Evolutionary conservation across 192 early-diverging fungal genomes (phyloP), one percentile per base, ranked within the genome.

Genomic region (Podila epigama): DNA sequence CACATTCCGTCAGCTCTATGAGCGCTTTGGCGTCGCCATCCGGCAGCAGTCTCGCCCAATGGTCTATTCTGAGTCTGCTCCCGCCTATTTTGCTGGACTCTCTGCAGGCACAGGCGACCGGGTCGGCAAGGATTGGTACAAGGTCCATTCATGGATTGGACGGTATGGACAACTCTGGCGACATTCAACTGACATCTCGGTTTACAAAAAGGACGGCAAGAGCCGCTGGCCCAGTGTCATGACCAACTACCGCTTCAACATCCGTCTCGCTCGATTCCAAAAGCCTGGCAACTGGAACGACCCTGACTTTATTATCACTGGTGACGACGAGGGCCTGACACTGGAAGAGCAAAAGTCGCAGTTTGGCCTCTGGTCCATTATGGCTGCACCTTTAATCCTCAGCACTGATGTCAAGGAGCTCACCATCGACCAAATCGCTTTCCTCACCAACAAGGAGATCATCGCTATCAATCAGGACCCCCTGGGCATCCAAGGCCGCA

Each of bases 391-490:
- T 3, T 61, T 90, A 32, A 83, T 90, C 58, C 75, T 90, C 35
- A 88, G 87, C 39, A 84, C 80, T 63, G 81, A 87, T 66, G 77
- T 89, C 25, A 69, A 64, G 54, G 69, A 79, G 32, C 40, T 82
- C 51, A 60, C 61, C 11, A 3, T 0, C 0, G 60, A 82, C 2
- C 63, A 69, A 29, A 48, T 75, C n/a, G 50, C 50, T 22, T 85
- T 86, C 37, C n/a, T 88, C 1, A 54, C 48, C 12, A 84, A 88
- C 66, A 33, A 42, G 12, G 83, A 89, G 22, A 77, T 89, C 27
- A 88, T 90, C 60, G 84, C 79, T 8, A 63, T 90, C 54, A 88
- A 88, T 50, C 89, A 90, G 72, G 89, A 90, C 62, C 53, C 79
- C 10, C 69, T 89, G 0, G 87, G 86, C 4, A 62, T 67, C 39